Base-by-base conservation (phyloP, 371 early-diverging fungal species). In the Apophysomyces trapeziformis region DNA sequence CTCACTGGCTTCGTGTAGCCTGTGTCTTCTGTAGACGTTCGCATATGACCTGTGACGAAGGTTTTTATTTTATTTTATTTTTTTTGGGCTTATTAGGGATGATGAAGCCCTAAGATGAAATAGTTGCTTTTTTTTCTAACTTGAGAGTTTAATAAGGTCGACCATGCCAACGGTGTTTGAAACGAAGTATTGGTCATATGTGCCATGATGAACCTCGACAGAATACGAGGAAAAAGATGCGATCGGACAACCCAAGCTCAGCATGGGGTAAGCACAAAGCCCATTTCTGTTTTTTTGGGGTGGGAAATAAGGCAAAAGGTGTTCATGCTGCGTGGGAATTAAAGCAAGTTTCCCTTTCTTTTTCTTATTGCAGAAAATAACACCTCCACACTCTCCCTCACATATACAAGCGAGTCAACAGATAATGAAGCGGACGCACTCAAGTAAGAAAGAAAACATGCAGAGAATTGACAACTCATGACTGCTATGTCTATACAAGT, bases 101-200 rank as follows among this genome's bases (percentile, higher is more conserved):
- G 32, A 26, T 26, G 32, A 26, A 26, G 32, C 32, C 12, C n/a
- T 12, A 58, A 60, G 12, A 18, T 1, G 44, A 4, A 38, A 14
- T 26, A n/a, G 5, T 4, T 21, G 38, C 36, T 26, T 12, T 26
- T 14, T 38, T 38, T 14, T 2, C 54, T 50, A 8, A 38, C 11
- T 16, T 26, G 32, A 26, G 32, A 26, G 32, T 26, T 61, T 61
- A 0, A 1, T 45, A 41, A 87, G 89, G 87, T 58, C 88, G 96
- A 9, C 96, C 96, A 12, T 96, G 96, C 73, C 91, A 92, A 72
- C 90, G 96, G 32, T 96, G 96, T 70, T 90, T 96, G 64, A 93
- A 93, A 74, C 84, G 95, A 50, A 90, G 89, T 70, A 96, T 96
- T 70, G 92, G 92, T 14, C 93, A 94, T 70, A 71, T 94, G 63